Evolutionary conservation across 768 basidiomycete species (phyloP), one percentile per base, ranked within the genome.

Genomic region (Saitozyma sp.): DNA sequence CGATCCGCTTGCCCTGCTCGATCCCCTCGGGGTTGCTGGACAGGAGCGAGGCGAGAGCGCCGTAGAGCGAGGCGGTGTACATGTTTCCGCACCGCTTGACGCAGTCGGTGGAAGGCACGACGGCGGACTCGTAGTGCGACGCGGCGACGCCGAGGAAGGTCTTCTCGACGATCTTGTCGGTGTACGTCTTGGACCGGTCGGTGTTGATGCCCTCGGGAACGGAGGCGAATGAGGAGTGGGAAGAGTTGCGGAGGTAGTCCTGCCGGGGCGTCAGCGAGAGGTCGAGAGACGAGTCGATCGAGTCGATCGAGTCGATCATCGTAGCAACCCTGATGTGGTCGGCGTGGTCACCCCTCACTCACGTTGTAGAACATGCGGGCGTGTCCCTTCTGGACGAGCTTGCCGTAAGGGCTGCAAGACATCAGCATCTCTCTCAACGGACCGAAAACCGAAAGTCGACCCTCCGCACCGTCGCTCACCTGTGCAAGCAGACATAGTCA

Each of bases 21-120:
- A 75, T 58, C 94, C 83, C 67, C 86, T 90, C 87, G 70, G 87
- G 86, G 45, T 91, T 85, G 29, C 84, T 84, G 50, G 89, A 85
- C 49, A 99, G 76, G 38, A 98, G 83, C 8, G 90, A 92, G 45
- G 94, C 90, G 63, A 99, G 86, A 69, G 92, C 93, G 50, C 92
- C 93, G 78, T 94, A 98, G 10, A 99, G 84, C 14, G 92, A 94
- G 13, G 89, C 96, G 11, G 96, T 95, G 85, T 99, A 97, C 89
- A 93, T 95, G 86, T 99, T 98, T 13, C 96, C 96, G 67, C 95
- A 86, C 50, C 93, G 88, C 76, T 87, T 86, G 37, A 93, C 92
- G 82, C 88, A 89, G 59, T 87, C 86, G 86, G 95, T 93, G 29
- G 83, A 84, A 8, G 92, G 90, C 66, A 86, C 86, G 17, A 92